Percentiles rank a stretch among this genome's conserved stretches.
Evolutionary conservation across 805 yeast species (phyloP).

Genomic region (Torulaspora delbrueckii): DNA sequence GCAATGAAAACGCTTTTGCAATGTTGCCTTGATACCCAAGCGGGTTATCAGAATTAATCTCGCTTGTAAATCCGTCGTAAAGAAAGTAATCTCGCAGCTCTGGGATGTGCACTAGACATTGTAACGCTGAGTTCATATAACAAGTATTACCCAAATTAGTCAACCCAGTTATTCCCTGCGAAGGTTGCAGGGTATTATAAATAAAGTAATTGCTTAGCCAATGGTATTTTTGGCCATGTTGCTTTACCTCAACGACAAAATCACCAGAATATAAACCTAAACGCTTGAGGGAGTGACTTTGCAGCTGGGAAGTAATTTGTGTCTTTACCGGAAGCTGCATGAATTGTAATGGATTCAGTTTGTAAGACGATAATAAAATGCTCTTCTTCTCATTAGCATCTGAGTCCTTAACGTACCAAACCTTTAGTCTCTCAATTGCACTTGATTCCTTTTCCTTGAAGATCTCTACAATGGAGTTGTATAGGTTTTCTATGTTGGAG

Average conservation of each 20-base stretch:
- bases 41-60: slow-evolving; percentile 73
- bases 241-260: slow-evolving; percentile 36
- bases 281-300: slow-evolving; percentile 19
- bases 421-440: slow-evolving; percentile 14
- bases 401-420: slow-evolving; percentile 26
- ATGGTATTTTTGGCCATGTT: slow-evolving; percentile 23
- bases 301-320: slow-evolving; percentile 23
- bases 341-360: slow-evolving; percentile 31
- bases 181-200: slow-evolving; percentile 31
- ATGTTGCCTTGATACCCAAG: slow-evolving; percentile 80
- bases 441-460: slow-evolving; percentile 23
- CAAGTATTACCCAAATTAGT: slow-evolving; percentile 84
- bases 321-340: slow-evolving; percentile 21
- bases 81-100: slow-evolving; percentile 75
- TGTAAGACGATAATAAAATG: slow-evolving; percentile 14
- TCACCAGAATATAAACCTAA: slow-evolving; percentile 24
- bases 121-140: slow-evolving; percentile 92
- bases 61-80: slow-evolving; percentile 52
- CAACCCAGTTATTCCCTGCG: slow-evolving; percentile 53
- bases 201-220: slow-evolving; percentile 38
- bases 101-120: slow-evolving; percentile 81
- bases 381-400: slow-evolving; percentile 7
- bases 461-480: slow-evolving; percentile 23
- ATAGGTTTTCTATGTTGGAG: slow-evolving; percentile 13
- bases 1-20: slow-evolving; percentile 66